Evolutionary conservation across 305 asterid species (phyloP).

Genomic region (Fraxinus velutina): DNA sequence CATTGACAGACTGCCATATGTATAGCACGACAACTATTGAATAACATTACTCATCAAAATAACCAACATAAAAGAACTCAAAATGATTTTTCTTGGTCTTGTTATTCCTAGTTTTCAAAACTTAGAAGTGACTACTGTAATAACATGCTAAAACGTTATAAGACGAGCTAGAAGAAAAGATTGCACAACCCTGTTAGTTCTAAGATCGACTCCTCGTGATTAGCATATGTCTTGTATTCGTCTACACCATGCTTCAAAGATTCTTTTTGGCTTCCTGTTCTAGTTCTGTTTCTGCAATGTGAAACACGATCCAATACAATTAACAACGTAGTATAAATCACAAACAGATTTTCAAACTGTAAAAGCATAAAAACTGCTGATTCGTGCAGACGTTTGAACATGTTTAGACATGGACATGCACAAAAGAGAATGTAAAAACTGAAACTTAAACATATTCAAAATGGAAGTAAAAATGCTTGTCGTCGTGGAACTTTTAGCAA

Average conservation of each 20-base stretch:
- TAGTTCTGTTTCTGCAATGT: conserved; percentile 35
- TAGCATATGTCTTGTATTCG: conserved; percentile 12
- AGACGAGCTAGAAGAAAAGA: neutral
- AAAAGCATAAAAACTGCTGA: neutral
- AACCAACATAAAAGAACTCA: neutral
- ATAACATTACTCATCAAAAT: neutral
- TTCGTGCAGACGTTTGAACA: neutral
- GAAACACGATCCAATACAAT: neutral
- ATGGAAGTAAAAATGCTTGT: neutral
- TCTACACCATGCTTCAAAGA: conserved; percentile 10
- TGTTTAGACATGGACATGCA: neutral
- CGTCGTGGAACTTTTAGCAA: neutral
- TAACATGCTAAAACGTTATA: neutral
- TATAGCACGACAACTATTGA: neutral
- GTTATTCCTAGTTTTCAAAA: neutral
- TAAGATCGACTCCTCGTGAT: neutral
- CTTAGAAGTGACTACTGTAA: neutral
- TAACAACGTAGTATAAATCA: neutral
- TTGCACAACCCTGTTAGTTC: neutral
- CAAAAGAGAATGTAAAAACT: neutral
- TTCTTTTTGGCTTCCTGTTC: conserved; percentile 24
- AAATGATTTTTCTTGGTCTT: neutral
- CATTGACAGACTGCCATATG: neutral
- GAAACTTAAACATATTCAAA: neutral
- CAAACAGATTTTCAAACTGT: neutral